Evolutionary conservation across 352 stramenopile species (phyloP).

Genomic region (Globisporangium sylvaticum): DNA sequence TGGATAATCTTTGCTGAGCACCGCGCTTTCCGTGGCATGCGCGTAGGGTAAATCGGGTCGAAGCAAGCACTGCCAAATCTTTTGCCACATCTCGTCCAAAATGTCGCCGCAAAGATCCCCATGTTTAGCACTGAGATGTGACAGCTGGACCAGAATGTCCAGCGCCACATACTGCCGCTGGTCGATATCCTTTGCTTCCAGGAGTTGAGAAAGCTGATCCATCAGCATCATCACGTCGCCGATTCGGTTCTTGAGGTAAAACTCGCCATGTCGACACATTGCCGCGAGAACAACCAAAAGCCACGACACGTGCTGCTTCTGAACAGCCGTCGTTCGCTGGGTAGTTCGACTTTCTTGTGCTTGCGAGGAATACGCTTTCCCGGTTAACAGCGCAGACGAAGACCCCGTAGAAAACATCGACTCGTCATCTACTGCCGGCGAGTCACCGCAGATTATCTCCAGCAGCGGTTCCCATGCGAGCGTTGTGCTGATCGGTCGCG

Average conservation of each 20-base stretch:
- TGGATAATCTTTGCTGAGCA: conserved; percentile 34
- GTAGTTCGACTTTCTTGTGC: conserved; percentile 14
- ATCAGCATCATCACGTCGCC: conserved; percentile 58
- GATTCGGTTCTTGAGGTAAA: conserved; percentile 50
- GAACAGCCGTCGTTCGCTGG: conserved; percentile 18
- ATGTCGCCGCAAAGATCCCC: conserved; percentile 27
- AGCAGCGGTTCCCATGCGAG: conserved; percentile 47
- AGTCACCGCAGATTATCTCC: conserved; percentile 32
- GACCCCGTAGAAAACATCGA: conserved; percentile 22
- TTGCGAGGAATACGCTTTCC: conserved; percentile 16
- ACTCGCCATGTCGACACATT: conserved; percentile 44
- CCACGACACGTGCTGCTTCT: conserved; percentile 40
- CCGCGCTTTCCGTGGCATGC: conserved; percentile 40
- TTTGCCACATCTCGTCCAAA: conserved; percentile 42
- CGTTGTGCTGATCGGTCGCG: conserved; percentile 18
- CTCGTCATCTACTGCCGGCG: conserved; percentile 19
- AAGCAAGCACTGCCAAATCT: conserved; percentile 44
- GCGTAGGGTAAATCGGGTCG: conserved; percentile 51
- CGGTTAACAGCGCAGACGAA: neutral
- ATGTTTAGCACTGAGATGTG: conserved; percentile 32
- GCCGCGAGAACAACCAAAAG: conserved; percentile 44
- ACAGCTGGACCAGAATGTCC: conserved; percentile 46
- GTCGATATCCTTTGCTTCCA: conserved; percentile 45
- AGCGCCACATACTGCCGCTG: conserved; percentile 48
- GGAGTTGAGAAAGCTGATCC: conserved; percentile 33